Percentiles rank a stretch among this genome's conserved stretches.
phyloP scores from a whole-genome alignment of 805 yeast species.

The Grigorovia transvaalensis region DNA sequence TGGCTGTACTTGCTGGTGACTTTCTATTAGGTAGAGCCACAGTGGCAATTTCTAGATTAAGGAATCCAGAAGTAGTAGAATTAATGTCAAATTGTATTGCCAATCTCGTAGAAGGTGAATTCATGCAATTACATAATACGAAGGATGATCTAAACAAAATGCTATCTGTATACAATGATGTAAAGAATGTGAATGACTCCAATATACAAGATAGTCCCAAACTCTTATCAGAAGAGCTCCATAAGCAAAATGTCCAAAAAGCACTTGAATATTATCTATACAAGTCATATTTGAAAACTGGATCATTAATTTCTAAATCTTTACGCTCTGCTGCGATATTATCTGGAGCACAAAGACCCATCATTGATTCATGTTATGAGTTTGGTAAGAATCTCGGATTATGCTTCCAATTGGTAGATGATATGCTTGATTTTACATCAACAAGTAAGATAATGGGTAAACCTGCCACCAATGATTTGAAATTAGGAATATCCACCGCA shows the following conservation, averaged over 20 bases:
- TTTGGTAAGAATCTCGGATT: slow-evolving; percentile 90
- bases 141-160: slow-evolving; percentile 42
- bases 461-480: slow-evolving; percentile 91
- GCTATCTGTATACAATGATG: neutral
- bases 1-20: slow-evolving; percentile 97
- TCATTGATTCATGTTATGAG: slow-evolving; percentile 80
- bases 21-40: slow-evolving; percentile 92
- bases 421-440: slow-evolving; percentile 89
- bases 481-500: slow-evolving; percentile 92
- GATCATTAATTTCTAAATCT: slow-evolving; percentile 86
- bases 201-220: neutral
- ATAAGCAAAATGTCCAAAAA: slow-evolving; percentile 62
- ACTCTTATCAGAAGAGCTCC: slow-evolving; percentile 14
- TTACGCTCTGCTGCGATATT: slow-evolving; percentile 88
- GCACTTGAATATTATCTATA: slow-evolving; percentile 93
- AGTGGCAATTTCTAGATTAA: slow-evolving; percentile 81
- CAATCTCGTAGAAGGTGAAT: slow-evolving; percentile 94
- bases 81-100: slow-evolving; percentile 92
- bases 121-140: slow-evolving; percentile 95
- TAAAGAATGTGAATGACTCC: slow-evolving; percentile 1
- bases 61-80: slow-evolving; percentile 97
- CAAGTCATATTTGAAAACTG: slow-evolving; percentile 92
- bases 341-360: slow-evolving; percentile 65
- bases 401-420: slow-evolving; percentile 94
- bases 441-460: slow-evolving; percentile 79